Evolutionary conservation across 2,329 filamentous ascomycete genomes (phyloP).

Genomic region (Colletotrichum simmondsii): DNA sequence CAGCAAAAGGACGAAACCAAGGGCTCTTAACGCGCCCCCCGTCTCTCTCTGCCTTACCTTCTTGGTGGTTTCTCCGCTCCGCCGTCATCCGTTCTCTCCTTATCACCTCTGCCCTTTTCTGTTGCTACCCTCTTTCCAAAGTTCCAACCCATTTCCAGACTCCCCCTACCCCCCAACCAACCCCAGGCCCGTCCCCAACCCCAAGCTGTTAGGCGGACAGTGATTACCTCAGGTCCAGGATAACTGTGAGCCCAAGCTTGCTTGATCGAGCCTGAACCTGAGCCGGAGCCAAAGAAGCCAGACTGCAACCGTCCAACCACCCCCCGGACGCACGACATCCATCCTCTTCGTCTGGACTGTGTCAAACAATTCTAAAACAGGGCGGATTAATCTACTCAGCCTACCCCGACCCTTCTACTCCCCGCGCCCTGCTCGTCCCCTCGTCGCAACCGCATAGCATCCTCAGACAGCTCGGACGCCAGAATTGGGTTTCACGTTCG

Average conservation of each 20-base stretch:
- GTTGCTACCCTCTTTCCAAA: neutral
- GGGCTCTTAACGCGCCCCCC: neutral
- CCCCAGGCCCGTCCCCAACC: neutral
- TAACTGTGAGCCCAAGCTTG: neutral
- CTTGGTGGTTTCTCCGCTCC: slow-evolving; percentile 19
- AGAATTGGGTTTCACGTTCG: slow-evolving; percentile 35
- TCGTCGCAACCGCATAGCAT: slow-evolving; percentile 29
- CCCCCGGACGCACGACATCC: slow-evolving; percentile 28
- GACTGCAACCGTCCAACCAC: slow-evolving; percentile 10
- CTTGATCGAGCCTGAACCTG: neutral
- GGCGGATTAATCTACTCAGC: slow-evolving; percentile 16
- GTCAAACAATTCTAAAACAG: slow-evolving; percentile 36
- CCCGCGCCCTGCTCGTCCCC: slow-evolving; percentile 10
- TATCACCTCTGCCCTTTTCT: slow-evolving; percentile 9
- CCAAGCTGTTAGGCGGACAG: neutral
- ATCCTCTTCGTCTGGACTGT: slow-evolving; percentile 31
- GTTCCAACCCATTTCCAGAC: neutral
- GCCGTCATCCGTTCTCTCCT: slow-evolving; percentile 28
- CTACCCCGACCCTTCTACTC: slow-evolving; percentile 9
- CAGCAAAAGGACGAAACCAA: neutral
- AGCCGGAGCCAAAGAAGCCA: neutral
- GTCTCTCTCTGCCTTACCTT: neutral
- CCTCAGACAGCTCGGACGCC: slow-evolving; percentile 34
- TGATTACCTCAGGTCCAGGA: neutral
- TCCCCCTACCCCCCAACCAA: no score